Evolutionary conservation across 352 stramenopile species (phyloP).

Genomic region (Globisporangium irregulare): DNA sequence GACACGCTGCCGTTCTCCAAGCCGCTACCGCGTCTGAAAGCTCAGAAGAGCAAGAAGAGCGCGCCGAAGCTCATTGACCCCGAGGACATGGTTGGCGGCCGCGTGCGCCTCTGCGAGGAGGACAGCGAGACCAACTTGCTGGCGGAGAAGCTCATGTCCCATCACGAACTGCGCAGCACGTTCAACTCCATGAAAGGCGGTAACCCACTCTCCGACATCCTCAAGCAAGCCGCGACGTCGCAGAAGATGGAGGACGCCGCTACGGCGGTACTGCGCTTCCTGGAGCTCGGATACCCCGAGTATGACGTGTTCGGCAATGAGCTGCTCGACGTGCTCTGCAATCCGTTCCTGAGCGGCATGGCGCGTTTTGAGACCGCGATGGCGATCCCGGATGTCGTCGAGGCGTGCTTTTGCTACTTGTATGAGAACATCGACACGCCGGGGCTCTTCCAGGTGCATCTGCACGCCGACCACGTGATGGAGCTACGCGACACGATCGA

Average conservation of each 20-base stretch:
- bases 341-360: slow-evolving; percentile 83
- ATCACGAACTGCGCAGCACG: slow-evolving; percentile 65
- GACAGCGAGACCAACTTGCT: slow-evolving; percentile 65
- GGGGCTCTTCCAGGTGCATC: slow-evolving; percentile 77
- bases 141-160: slow-evolving; percentile 70
- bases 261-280: slow-evolving; percentile 69
- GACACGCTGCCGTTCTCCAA: slow-evolving; percentile 76
- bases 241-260: slow-evolving; percentile 72
- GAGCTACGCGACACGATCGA: slow-evolving; percentile 80
- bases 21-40: slow-evolving; percentile 44
- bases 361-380: slow-evolving; percentile 82
- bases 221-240: slow-evolving; percentile 51
- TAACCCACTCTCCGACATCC: slow-evolving; percentile 71
- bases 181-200: slow-evolving; percentile 75
- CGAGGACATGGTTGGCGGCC: slow-evolving; percentile 77
- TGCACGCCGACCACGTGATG: slow-evolving; percentile 73
- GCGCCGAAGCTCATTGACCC: slow-evolving; percentile 77
- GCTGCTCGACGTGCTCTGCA: slow-evolving; percentile 75
- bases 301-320: slow-evolving; percentile 82
- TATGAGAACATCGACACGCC: slow-evolving; percentile 75
- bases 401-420: slow-evolving; percentile 78
- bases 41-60: slow-evolving; percentile 47
- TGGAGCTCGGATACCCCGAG: slow-evolving; percentile 82
- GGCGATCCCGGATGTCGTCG: slow-evolving; percentile 73
- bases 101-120: slow-evolving; percentile 64